phyloP scores from a whole-genome alignment of 2,329 filamentous ascomycete genomes.

The Aspergillus oerlinghausenensis region DNA sequence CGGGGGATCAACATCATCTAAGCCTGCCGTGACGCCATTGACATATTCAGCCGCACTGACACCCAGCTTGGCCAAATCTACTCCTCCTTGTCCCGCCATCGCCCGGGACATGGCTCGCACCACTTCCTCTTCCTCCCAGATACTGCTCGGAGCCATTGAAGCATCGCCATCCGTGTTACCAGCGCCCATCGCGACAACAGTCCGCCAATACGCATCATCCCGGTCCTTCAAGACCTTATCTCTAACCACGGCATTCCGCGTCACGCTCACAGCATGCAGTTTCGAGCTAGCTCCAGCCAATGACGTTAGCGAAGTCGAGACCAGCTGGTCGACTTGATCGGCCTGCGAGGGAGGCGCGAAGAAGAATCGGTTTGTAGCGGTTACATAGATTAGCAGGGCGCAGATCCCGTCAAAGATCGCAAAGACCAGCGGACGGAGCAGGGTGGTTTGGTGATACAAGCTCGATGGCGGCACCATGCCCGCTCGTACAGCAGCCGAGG shows the following conservation, averaged over 20 bases:
- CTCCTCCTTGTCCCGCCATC: constrained; percentile 62
- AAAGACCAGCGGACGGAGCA: constrained; percentile 60
- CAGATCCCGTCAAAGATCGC: constrained; percentile 60
- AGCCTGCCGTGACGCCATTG: constrained; percentile 36
- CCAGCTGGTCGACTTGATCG: constrained; percentile 60
- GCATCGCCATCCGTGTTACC: constrained; percentile 63
- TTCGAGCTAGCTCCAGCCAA: constrained; percentile 61
- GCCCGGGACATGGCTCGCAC: constrained; percentile 64
- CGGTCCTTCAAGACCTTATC: constrained; percentile 66
- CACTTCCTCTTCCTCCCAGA: constrained; percentile 67
- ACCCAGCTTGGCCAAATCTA: constrained; percentile 40
- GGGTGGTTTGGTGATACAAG: constrained; percentile 44
- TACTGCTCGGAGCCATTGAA: constrained; percentile 48
- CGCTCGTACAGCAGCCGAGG: constrained; percentile 60
- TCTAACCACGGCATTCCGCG: constrained; percentile 73
- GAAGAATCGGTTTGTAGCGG: constrained; percentile 75
- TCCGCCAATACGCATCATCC: constrained; percentile 68
- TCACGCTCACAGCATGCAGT: constrained; percentile 66
- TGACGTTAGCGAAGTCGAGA: constrained; percentile 45
- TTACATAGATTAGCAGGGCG: constrained; percentile 66
- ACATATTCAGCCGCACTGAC: constrained; percentile 43
- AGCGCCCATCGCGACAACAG: constrained; percentile 49
- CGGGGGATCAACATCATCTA: constrained; percentile 19
- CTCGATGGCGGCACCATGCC: constrained; percentile 56
- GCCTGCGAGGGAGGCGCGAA: constrained; percentile 56